Conservation (phyloP, 2,329 filamentous ascomycete species). For the Trichoderma sp. region DNA sequence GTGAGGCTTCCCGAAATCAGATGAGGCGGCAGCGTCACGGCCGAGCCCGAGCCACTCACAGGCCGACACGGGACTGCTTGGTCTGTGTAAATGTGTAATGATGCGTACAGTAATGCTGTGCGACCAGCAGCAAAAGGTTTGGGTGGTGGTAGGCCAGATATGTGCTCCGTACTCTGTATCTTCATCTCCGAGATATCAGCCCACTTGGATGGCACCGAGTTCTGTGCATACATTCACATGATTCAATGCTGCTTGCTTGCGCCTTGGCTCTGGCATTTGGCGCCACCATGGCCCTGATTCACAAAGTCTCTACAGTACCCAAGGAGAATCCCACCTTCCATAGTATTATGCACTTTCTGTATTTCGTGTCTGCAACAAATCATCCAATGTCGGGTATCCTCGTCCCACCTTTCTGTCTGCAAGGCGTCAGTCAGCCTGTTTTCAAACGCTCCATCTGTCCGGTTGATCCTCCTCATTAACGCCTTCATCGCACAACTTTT, state of each 20-base stretch:
- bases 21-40: slow-evolving; percentile 15
- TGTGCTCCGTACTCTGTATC: too few relatives aligned
- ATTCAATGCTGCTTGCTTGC: background rate
- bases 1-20: slow-evolving; percentile 1
- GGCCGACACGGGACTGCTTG: slow-evolving; percentile 13
- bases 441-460: background rate
- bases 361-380: background rate
- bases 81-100: background rate
- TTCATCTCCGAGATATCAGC: too few relatives aligned
- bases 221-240: background rate
- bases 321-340: background rate
- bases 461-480: background rate
- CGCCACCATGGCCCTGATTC: background rate
- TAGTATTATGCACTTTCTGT: background rate
- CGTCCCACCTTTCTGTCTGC: background rate
- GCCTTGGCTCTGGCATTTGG: background rate
- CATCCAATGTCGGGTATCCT: slow-evolving; percentile 1
- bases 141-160: too few relatives aligned
- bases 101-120: background rate
- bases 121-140: background rate
- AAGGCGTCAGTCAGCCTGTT: background rate
- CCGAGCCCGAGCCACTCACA: slow-evolving; percentile 11
- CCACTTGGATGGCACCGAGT: too few relatives aligned
- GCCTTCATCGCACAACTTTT: slow-evolving; percentile 40
- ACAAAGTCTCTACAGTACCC: background rate